Base-by-base conservation (phyloP, 768 basidiomycete genomes). In the Sporobolomyces pararoseus region DNA sequence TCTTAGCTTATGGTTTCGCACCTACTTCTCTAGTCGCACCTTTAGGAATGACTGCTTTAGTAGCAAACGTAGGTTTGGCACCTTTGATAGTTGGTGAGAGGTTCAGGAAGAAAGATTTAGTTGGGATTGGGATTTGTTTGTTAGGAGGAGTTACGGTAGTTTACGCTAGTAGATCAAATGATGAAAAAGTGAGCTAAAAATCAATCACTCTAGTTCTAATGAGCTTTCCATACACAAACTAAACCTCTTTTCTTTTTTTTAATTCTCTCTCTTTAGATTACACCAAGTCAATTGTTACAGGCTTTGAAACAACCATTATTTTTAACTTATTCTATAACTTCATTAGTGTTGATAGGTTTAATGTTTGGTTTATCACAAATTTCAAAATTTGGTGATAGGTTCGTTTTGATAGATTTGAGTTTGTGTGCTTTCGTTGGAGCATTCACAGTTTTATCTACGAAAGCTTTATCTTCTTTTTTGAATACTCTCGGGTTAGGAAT, bases 101-200 rank as follows among this genome's bases (percentile, higher is more conserved):
- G 7, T 94, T 99, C 78, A 87, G 88, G 42, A 88, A 84, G 80
- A 87, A 88, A 77, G 78, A 79, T 73, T 46, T 77, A 21, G 29
- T 72, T 65, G 77, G 91, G 31, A 86, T 96, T 51, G 63, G 83
- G 0, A 84, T 97, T 63, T 89, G 93, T 42, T 83, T 96, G 44
- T 79, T 94, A 17, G 95, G 95, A 23, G 93, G 93, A 1, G 85
- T 90, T 13, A 95, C 92, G 0, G 91, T 99, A n/a, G 94, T 98
- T 81, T 91, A 69, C 85, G 89, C 68, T 82, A 89, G 70, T 85
- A 90, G 78, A 81, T 86, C 14, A 87, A 89, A 9, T 86, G 73
- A 90, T 69, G 84, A 84, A 44, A 83, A 86, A 71, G 82, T 82
- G 53, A 12, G 46, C n/a, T n/a, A n/a, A n/a, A n/a, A n/a, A n/a